These are phyloP conservation scores for Vicia villosa DNA, from an alignment of 306 rosid genomes.

Conservation along the genomic window DNA sequence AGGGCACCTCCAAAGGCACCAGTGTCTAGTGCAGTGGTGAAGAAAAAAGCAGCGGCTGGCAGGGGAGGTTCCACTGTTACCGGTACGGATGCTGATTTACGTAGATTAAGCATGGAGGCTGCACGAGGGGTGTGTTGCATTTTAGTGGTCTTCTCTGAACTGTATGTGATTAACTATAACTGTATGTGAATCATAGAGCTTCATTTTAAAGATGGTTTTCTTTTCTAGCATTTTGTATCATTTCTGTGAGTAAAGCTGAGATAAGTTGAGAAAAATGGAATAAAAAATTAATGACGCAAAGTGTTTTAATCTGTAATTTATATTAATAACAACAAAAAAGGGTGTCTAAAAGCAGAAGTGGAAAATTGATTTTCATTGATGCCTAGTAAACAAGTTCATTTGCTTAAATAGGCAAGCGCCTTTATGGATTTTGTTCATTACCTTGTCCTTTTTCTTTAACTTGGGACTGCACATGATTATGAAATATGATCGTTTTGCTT, in stretches of 20 bases:
- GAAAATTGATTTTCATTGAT: conserved; percentile 21
- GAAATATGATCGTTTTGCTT: conserved; percentile 14
- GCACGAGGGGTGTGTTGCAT: conserved; percentile 78
- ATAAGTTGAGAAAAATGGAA: conserved; percentile 20
- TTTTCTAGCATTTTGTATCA: conserved; percentile 3
- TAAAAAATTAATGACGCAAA: conserved; percentile 18
- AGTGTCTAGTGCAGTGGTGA: conserved; percentile 69
- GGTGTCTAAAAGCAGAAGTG: not conserved
- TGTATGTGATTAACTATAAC: conserved; percentile 9
- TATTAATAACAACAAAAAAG: not conserved
- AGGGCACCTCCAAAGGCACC: conserved; percentile 87
- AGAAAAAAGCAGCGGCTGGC: conserved; percentile 74
- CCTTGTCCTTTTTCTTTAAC: conserved; percentile 10
- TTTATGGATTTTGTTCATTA: conserved; percentile 18
- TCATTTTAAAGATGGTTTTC: not conserved
- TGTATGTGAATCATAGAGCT: conserved; percentile 10
- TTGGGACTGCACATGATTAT: conserved; percentile 7
- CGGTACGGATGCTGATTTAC: conserved; percentile 98
- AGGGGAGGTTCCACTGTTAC: conserved; percentile 93
- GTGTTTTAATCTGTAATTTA: conserved; percentile 15
- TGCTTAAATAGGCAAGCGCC: conserved; percentile 18
- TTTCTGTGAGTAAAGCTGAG: conserved; percentile 10
- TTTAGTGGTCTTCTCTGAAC: conserved; percentile 24
- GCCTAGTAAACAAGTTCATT: conserved; percentile 14
- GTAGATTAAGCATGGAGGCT: conserved; percentile 99